Evolutionary conservation across 2,329 filamentous ascomycete species (phyloP).

Genomic region (Aspergillus piperis): DNA sequence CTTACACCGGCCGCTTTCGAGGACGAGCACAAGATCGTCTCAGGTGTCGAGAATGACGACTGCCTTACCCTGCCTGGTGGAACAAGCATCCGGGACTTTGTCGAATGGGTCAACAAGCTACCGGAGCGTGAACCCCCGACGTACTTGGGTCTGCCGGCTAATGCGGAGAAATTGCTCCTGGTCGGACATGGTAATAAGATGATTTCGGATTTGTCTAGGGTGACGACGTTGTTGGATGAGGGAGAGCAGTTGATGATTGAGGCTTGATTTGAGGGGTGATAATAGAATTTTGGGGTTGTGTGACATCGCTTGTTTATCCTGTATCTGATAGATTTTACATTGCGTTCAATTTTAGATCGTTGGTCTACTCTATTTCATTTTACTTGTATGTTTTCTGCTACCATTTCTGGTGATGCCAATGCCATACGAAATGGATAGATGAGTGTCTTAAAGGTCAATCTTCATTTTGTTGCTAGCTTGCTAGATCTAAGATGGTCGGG

Average conservation of each 20-base stretch:
- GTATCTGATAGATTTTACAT: neutral
- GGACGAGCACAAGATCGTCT: constrained; percentile 84
- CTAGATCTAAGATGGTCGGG: too few species aligned
- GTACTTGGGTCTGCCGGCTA: constrained; percentile 88
- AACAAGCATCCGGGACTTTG: constrained; percentile 82
- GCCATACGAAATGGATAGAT: too few species aligned
- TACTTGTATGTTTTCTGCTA: too few species aligned
- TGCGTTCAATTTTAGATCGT: too few species aligned
- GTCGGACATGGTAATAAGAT: constrained; percentile 84
- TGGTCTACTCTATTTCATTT: neutral
- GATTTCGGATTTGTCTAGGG: constrained; percentile 79
- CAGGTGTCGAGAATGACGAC: constrained; percentile 60
- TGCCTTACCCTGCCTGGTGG: constrained; percentile 74
- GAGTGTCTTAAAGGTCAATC: too few species aligned
- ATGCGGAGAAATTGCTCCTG: constrained; percentile 92
- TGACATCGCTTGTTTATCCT: neutral
- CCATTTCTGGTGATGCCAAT: too few species aligned
- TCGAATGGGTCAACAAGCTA: constrained; percentile 84
- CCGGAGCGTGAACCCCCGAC: constrained; percentile 96
- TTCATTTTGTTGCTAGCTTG: too few species aligned
- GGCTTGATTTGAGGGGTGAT: constrained; percentile 21
- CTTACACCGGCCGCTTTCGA: constrained; percentile 90
- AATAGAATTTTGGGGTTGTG: neutral
- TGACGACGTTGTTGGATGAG: constrained; percentile 87
- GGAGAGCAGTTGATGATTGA: constrained; percentile 87